Conservation (phyloP, 225 moss, liverwort and hornwort genomes). For the Bryoerythrophyllum caledonicum region DNA sequence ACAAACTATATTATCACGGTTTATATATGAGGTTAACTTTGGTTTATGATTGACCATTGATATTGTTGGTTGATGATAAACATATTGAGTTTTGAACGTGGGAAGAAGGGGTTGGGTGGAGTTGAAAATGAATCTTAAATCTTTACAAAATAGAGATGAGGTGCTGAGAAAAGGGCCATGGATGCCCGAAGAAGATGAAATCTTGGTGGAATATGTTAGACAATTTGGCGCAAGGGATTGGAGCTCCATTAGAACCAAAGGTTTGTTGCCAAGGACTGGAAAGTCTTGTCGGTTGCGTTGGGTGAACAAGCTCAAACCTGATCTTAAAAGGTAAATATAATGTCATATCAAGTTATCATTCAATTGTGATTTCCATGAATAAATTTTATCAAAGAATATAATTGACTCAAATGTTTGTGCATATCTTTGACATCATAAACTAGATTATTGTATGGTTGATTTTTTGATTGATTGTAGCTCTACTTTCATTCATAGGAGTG, state of each 20-base stretch:
- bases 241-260: conserved; percentile 97
- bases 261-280: conserved; percentile 85
- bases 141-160: conserved; percentile 43
- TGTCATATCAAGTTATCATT: not conserved
- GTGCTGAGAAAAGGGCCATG: conserved; percentile 92
- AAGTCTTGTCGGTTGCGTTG: conserved; percentile 93
- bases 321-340: conserved; percentile 74
- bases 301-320: conserved; percentile 99
- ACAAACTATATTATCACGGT: fast-evolving
- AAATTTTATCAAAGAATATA: too few relatives aligned
- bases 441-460: not conserved
- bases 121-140: conserved; percentile 46
- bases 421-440: not conserved
- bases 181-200: conserved; percentile 96
- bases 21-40: not conserved
- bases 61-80: not conserved
- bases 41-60: not conserved
- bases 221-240: conserved; percentile 95
- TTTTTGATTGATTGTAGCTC: too few relatives aligned
- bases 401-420: not conserved
- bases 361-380: too few relatives aligned
- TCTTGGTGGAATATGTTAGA: conserved; percentile 86
- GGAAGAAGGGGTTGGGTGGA: not conserved
- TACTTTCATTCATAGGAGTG: conserved; percentile 50
- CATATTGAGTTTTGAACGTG: not conserved